Evolutionary conservation across 2,329 filamentous ascomycete species (phyloP), one percentile per base, ranked within the genome.

Genomic region (Microsporum audouinii): DNA sequence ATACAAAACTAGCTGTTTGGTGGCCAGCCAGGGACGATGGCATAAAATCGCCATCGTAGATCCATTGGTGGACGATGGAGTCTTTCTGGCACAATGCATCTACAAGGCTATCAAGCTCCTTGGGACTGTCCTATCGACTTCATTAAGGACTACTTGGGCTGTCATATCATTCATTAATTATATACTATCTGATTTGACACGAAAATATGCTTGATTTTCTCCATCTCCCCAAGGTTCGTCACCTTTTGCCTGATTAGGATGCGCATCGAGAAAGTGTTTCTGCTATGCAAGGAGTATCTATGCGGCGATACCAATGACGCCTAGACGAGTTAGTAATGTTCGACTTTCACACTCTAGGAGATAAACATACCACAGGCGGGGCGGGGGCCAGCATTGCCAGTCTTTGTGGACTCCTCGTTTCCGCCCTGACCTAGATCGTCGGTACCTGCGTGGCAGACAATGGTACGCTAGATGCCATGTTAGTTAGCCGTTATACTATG

Each of bases 361-460:
- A 1, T 31, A 10, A 60, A 77, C 84, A 74, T 83, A 89, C 94
- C 94, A 80, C 94, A 99, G 75, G 94, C 94, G 74, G 94, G 94
- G 74, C 94, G 89, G 70, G 80, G 77, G 71, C 94, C 94, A 74
- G 94, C 94, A 76, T 97, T 99, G 69, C 94, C 94, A 67, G 94
- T 99, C 87, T 95, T 96, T 82, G 95, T 90, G 72, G 90, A 96
- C 82, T 97, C 91, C 79, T 92, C 89, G 80, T 89, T 86, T 69
- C 80, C 89, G 72, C 91, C 91, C 83, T 88, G 89, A 78, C 94
- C 94, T 67, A 99, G 89, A 74, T 99, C 94, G 75, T 99, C 94
- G 68, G 92, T 97, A 75, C 94, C 94, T 69, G 82, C 86, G 82
- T 99, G 94, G 72, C 95, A 85, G 71, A 99, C 94, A 65, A 99